Evolutionary conservation across 768 basidiomycete species (phyloP).

Genomic region (Goffeauzyma gilvescens): DNA sequence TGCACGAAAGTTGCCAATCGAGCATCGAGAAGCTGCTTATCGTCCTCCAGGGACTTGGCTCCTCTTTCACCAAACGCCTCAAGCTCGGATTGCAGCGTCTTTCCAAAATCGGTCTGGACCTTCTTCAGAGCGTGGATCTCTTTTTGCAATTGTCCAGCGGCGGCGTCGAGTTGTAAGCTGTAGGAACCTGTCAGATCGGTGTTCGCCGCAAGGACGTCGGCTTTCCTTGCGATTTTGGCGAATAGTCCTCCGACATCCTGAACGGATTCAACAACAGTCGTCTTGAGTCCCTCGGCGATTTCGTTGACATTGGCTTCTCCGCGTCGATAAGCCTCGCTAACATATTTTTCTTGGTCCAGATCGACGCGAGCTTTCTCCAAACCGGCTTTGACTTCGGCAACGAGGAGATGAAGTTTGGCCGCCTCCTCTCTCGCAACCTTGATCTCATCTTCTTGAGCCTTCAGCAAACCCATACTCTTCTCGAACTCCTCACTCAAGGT

Average conservation of each 20-base stretch:
- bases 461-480: slow-evolving; percentile 59
- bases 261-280: slow-evolving; percentile 47
- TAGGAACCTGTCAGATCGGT: slow-evolving; percentile 46
- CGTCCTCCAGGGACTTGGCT: slow-evolving; percentile 22
- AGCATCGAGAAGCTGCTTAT: slow-evolving; percentile 4
- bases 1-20: slow-evolving; percentile 3
- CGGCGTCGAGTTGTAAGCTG: slow-evolving; percentile 42
- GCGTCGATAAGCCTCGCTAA: slow-evolving; percentile 56
- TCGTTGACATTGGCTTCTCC: slow-evolving; percentile 52
- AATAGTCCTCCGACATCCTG: slow-evolving; percentile 53
- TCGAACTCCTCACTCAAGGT: slow-evolving; percentile 77
- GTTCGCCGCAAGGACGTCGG: slow-evolving; percentile 46
- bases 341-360: slow-evolving; percentile 59
- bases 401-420: slow-evolving; percentile 39
- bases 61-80: slow-evolving; percentile 43
- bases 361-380: slow-evolving; percentile 43
- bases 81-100: slow-evolving; percentile 42
- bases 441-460: slow-evolving; percentile 58
- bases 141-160: slow-evolving; percentile 40
- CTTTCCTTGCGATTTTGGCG: slow-evolving; percentile 67
- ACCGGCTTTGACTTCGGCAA: slow-evolving; percentile 43
- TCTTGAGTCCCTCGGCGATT: slow-evolving; percentile 54
- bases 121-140: slow-evolving; percentile 48
- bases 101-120: slow-evolving; percentile 40
- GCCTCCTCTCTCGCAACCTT: slow-evolving; percentile 32